Base-by-base conservation (phyloP, 2,329 filamentous ascomycete species). In the Ceratocystis cubensis region DNA sequence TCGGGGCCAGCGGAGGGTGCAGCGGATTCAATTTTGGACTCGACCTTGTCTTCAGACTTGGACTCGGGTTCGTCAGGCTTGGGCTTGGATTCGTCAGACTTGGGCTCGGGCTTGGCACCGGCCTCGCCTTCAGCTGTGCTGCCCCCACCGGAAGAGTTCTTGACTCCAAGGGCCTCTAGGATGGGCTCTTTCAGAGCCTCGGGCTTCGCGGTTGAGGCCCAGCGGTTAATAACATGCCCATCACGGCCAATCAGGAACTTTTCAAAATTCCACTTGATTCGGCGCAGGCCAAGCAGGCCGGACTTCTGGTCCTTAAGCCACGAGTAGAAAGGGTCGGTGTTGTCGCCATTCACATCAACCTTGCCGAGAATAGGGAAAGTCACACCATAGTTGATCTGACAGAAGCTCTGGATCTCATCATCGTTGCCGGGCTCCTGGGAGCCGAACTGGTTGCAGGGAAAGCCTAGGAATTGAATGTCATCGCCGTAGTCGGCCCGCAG, bases 181-280 rank as follows among this genome's bases (percentile, higher is more conserved):
- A 96, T 92, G 3, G 82, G 77, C 69, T 81, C 80, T 83, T 93
- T 88, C 71, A 99, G 78, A 48, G 78, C 77, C 79, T 93, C 90
- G 0, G 94, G 94, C 81, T 92, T 94, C 68, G 88, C 91, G 20
- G 85, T 88, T 76, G 89, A 93, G 44, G 90, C 89, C 91, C 91
- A 99, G 70, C 94, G 81, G 33, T 83, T 83, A 78, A 89, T 88
- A 71, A 97, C 91, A 78, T 88, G 83, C 30, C 94, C 94, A 76
- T 97, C 91, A 69, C 84, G 83, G 69, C 87, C 88, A 70, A 99
- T 80, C 70, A 99, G 79, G 78, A 96, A 99, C 84, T 99, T 99
- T 78, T 99, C 94, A 80, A 97, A 99, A 79, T 99, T 99, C 94
- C 94, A 99, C 88, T 97, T 96, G 73, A 99, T 82, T 69, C 87